These are phyloP conservation scores for Urtica urens DNA, from an alignment of 306 rosid species.

Conservation along the genomic window DNA sequence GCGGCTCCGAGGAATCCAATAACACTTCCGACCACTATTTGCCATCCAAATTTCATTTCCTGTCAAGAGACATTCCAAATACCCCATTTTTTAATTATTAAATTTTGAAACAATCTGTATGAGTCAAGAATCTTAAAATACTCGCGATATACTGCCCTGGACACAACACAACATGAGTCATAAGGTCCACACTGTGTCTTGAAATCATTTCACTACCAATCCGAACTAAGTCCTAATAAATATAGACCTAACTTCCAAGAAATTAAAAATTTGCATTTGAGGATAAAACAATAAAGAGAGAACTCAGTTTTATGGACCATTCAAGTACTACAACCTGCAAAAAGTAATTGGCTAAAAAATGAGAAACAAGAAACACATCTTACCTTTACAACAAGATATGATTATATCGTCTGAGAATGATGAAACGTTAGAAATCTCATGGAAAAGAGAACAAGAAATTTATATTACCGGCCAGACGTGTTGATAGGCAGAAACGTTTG, in stretches of 20 bases:
- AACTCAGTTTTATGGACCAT: too few species aligned
- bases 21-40: slow-evolving; percentile 45
- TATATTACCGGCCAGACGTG: slow-evolving; percentile 76
- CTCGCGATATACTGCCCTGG: too few species aligned
- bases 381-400: too few species aligned
- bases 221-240: neutral
- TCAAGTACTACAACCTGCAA: neutral
- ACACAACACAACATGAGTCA: too few species aligned
- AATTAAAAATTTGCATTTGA: too few species aligned
- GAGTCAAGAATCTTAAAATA: too few species aligned
- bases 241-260: too few species aligned
- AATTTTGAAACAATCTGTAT: too few species aligned
- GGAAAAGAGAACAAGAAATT: neutral
- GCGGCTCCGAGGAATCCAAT: slow-evolving; percentile 88
- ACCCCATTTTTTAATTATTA: neutral
- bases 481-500: slow-evolving; percentile 39
- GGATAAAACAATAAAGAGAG: too few species aligned
- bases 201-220: too few species aligned
- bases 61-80: slow-evolving; percentile 17
- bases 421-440: neutral
- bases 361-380: neutral
- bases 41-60: slow-evolving; percentile 89
- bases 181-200: too few species aligned
- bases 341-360: neutral
- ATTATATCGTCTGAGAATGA: too few species aligned